These are phyloP conservation scores for Glycyrrhiza uralensis DNA, from an alignment of 306 rosid genomes.

Conservation along the genomic window DNA sequence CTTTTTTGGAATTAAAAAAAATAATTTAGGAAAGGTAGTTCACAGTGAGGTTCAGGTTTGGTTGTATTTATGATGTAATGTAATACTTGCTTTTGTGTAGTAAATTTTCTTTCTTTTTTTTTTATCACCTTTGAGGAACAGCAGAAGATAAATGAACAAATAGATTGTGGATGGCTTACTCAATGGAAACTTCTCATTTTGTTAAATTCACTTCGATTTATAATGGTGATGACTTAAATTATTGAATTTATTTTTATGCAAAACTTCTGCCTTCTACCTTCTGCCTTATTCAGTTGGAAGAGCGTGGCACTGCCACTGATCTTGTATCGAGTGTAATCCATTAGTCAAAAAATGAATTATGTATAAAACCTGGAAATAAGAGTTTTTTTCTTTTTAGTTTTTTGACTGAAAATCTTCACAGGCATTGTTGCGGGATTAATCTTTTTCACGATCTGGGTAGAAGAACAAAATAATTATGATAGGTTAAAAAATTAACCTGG, in stretches of 20 bases:
- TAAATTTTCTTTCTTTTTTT: conserved; percentile 12
- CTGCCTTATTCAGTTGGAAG: neutral
- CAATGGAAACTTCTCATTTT: conserved; percentile 11
- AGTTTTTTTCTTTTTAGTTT: no score
- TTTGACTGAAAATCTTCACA: no score
- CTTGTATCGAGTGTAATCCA: no score
- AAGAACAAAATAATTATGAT: no score
- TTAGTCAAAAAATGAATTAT: no score
- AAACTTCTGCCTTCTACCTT: no score
- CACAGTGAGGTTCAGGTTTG: conserved; percentile 27
- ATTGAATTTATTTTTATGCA: neutral
- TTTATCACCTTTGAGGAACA: conserved; percentile 3
- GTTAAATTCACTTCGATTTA: neutral
- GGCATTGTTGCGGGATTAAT: no score
- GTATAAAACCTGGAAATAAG: no score
- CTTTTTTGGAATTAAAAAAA: conserved; percentile 23
- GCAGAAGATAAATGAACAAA: conserved; percentile 24
- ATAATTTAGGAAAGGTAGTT: conserved; percentile 21
- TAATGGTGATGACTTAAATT: neutral
- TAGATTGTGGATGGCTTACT: conserved; percentile 17
- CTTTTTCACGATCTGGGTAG: no score
- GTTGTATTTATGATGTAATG: conserved; percentile 33
- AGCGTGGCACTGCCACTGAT: no score
- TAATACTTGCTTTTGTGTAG: conserved; percentile 31
- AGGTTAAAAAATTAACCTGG: no score